Percentiles rank a stretch among this genome's conserved stretches.
phyloP scores from a whole-genome alignment of 139 green algal species.

The Pleodorina starrii region DNA sequence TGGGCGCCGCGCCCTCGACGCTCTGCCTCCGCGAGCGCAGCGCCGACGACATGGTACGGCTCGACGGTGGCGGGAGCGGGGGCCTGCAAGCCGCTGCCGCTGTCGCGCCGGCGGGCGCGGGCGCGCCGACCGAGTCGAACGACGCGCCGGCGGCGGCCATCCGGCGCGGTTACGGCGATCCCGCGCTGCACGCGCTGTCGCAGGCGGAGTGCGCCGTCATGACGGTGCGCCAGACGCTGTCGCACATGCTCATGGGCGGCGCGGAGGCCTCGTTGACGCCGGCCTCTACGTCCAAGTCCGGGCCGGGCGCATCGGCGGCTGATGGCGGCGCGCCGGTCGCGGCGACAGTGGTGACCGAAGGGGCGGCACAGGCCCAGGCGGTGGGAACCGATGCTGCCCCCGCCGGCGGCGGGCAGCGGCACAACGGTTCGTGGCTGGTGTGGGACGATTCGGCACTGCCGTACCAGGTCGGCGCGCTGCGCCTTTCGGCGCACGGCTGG shows the following conservation, averaged over 20 bases:
- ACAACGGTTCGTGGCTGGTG: neutral
- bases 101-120: neutral
- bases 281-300: too few relatives aligned
- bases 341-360: too few relatives aligned
- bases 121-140: neutral
- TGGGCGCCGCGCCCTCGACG: conserved; percentile 58
- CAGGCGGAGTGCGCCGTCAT: conserved; percentile 5
- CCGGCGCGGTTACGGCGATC: conserved; percentile 49
- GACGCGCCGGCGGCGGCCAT: conserved; percentile 3
- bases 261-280: too few relatives aligned
- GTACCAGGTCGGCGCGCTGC: conserved; percentile 64
- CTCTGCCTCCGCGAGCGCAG: conserved; percentile 54
- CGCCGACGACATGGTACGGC: neutral
- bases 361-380: too few relatives aligned
- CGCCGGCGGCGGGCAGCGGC: too few relatives aligned
- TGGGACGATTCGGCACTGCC: conserved; percentile 3
- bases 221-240: conserved; percentile 32
- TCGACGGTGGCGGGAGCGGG: neutral
- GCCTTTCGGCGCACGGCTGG: conserved; percentile 76
- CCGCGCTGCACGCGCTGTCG: neutral
- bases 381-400: neutral
- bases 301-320: neutral
- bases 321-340: neutral
- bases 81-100: neutral
- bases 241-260: conserved; percentile 40